Conservation (phyloP, 306 rosid genomes). For the Sicyos edulis region DNA sequence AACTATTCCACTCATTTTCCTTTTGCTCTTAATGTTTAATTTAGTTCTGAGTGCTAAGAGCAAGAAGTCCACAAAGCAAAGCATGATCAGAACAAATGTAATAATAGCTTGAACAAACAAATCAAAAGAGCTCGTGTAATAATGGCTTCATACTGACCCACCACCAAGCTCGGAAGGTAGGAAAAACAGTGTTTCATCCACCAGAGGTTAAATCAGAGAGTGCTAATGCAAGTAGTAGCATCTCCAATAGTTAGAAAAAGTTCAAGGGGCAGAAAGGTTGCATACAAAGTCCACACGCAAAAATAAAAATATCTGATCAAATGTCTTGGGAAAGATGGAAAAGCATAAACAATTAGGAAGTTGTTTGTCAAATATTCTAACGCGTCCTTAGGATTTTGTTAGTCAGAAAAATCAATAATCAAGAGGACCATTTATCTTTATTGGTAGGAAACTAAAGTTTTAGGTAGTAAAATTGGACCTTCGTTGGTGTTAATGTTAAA, state of each 20-base stretch:
- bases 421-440: neutral
- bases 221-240: neutral
- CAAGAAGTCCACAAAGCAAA: slow-evolving; percentile 27
- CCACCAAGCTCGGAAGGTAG: slow-evolving; percentile 15
- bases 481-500: neutral
- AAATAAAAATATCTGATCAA: neutral
- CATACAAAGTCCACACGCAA: slow-evolving; percentile 2
- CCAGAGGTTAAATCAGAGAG: slow-evolving; percentile 18
- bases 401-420: neutral
- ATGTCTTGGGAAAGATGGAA: neutral
- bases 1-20: slow-evolving; percentile 21
- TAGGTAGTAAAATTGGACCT: neutral
- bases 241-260: slow-evolving; percentile 8
- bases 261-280: neutral
- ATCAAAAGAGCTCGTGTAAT: slow-evolving; percentile 11
- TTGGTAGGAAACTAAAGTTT: neutral
- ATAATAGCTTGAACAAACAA: slow-evolving; percentile 20
- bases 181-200: slow-evolving; percentile 15
- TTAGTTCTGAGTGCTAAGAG: slow-evolving; percentile 35
- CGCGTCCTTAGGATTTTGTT: neutral
- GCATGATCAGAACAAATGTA: slow-evolving; percentile 24
- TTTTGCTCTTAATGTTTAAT: slow-evolving; percentile 24
- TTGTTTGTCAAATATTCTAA: neutral
- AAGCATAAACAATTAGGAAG: neutral
- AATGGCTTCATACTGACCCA: slow-evolving; percentile 21